phyloP scores from a whole-genome alignment of 2,329 filamentous ascomycete species.

The Cordyceps cicadae region DNA sequence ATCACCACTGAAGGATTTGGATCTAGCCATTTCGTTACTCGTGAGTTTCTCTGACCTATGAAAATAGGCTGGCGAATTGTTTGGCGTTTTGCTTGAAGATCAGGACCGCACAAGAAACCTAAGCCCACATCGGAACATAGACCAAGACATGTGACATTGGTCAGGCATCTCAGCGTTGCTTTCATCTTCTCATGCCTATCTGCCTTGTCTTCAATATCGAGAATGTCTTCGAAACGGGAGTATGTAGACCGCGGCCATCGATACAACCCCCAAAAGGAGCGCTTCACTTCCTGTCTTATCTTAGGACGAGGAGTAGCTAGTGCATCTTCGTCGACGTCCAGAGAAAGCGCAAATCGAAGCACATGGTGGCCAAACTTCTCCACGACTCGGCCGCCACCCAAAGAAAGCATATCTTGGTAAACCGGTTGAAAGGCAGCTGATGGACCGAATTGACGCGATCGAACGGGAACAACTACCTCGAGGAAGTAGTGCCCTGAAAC shows the following conservation, averaged over 20 bases:
- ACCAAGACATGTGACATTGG: slow-evolving; percentile 52
- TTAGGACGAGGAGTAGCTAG: slow-evolving; percentile 47
- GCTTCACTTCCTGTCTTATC: slow-evolving; percentile 42
- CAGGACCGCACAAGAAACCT: slow-evolving; percentile 57
- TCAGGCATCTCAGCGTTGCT: slow-evolving; percentile 48
- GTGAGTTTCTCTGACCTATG: slow-evolving; percentile 20
- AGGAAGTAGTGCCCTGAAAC: slow-evolving; percentile 51
- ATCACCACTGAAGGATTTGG: background rate
- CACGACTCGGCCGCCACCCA: slow-evolving; percentile 51
- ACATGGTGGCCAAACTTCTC: slow-evolving; percentile 53
- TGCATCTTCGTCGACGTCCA: slow-evolving; percentile 53
- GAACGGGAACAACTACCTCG: slow-evolving; percentile 58
- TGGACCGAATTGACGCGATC: slow-evolving; percentile 14
- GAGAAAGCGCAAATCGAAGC: slow-evolving; percentile 55
- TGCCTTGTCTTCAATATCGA: slow-evolving; percentile 52
- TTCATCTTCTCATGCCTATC: slow-evolving; percentile 56
- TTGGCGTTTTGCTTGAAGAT: slow-evolving; percentile 41
- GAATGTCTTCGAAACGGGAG: slow-evolving; percentile 49
- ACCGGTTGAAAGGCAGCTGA: too few relatives aligned
- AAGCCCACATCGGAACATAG: slow-evolving; percentile 60
- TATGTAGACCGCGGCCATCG: slow-evolving; percentile 55
- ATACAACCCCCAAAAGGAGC: slow-evolving; percentile 54
- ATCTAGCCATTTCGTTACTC: background rate
- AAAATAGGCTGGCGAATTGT: slow-evolving; percentile 30
- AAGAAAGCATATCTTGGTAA: slow-evolving; percentile 20